Evolutionary conservation across 2,329 filamentous ascomycete species (phyloP), one percentile per base, ranked within the genome.

Genomic region (Calonectria pseudoreteaudii): DNA sequence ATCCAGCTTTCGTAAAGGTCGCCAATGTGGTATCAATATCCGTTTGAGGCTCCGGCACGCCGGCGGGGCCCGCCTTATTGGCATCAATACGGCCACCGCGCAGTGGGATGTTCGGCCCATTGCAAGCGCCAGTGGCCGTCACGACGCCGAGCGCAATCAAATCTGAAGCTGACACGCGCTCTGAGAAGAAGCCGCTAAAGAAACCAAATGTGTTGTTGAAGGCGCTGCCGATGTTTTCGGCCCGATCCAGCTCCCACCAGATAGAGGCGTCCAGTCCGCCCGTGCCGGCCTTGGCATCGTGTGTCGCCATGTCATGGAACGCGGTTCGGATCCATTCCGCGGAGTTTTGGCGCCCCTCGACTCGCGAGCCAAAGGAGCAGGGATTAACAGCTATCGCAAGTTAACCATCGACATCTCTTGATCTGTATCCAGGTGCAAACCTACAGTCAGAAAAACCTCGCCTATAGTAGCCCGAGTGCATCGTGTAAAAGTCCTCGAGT

Each of bases 241-340:
- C 52, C n/a, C 81, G 79, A 58, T 79, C 73, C 18, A 79, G 70
- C 70, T 82, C 81, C 65, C 76, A 82, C 66, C 79, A 78, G 70
- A 82, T 82, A 34, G 81, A 82, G n/a, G 77, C 81, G 62, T 82
- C 81, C 1, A 82, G 70, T 41, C 81, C 81, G 31, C 81, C 81
- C 2, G 75, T 72, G 20, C 81, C 81, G 5, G 75, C 68, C 6
- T 71, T 74, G 11, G 71, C 76, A 66, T 82, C 76, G 20, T 78
- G 75, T 9, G 80, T 82, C 26, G 76, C 76, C 41, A 80, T 77
- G 74, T 82, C 81, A 68, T 82, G 81, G 73, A 80, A 82, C 16
- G 80, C 81, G 20, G 81, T 82, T 28, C 81, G 79, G 38, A 82
- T 76, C 81, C 81, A 82, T 76, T 82, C 81, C 5, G 80, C 81